Evolutionary conservation across 1,284 basidiomycete genomes (phyloP).

Genomic region (Fomitopsis schrenkii): DNA sequence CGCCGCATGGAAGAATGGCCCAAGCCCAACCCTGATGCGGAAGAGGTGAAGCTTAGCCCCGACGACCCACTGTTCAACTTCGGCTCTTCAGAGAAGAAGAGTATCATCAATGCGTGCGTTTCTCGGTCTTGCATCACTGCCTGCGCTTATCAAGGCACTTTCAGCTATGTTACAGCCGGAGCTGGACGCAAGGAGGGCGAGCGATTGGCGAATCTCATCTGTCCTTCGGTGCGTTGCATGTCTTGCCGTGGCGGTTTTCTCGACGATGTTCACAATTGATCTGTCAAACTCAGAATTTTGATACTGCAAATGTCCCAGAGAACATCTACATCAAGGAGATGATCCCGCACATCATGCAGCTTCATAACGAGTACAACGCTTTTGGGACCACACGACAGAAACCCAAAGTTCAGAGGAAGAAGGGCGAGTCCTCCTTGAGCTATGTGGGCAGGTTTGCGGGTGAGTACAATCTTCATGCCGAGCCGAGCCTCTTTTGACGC

Average conservation of each 20-base stretch:
- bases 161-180: background rate
- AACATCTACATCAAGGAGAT: constrained; percentile 1
- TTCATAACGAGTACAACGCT: background rate
- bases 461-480: background rate
- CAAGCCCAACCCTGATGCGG: background rate
- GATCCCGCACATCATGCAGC: constrained; percentile 1
- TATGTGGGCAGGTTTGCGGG: background rate
- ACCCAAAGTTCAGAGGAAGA: background rate
- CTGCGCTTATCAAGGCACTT: background rate
- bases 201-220: constrained; percentile 1
- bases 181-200: background rate
- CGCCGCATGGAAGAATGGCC: background rate
- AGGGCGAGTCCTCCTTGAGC: background rate
- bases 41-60: background rate
- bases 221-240: background rate
- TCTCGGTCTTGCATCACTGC: background rate
- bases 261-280: background rate
- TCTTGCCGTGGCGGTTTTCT: background rate
- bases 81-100: background rate
- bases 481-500: background rate
- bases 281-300: background rate
- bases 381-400: background rate
- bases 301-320: background rate
- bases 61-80: background rate
- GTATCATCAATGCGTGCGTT: background rate